phyloP scores from a whole-genome alignment of 1,284 basidiomycete genomes.

The Fomitopsis schrenkii region DNA sequence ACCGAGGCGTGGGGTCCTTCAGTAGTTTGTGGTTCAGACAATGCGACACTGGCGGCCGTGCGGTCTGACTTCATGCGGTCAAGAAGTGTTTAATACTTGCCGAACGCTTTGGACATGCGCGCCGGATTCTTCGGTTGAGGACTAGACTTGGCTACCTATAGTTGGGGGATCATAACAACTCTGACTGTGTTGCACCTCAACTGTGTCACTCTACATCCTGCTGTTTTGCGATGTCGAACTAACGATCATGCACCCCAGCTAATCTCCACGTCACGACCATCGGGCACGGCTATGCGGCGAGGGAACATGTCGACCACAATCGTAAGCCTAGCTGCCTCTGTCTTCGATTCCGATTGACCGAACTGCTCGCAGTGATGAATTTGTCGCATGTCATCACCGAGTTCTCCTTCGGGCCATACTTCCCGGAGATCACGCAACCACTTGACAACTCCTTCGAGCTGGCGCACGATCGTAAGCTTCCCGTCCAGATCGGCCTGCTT shows the following conservation, averaged over 20 bases:
- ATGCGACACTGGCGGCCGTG: no score
- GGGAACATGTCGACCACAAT: conserved; percentile 83
- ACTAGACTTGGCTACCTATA: no score
- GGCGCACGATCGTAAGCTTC: conserved; percentile 69
- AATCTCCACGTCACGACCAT: conserved; percentile 89
- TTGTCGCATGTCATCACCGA: conserved; percentile 94
- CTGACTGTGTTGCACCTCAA: no score
- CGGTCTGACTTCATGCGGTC: no score
- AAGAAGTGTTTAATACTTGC: no score
- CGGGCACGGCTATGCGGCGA: conserved; percentile 90
- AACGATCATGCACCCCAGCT: conserved; percentile 36
- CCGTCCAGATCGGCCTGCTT: conserved; percentile 11
- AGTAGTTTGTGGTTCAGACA: no score
- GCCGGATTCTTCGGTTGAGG: no score
- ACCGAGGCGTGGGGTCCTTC: no score
- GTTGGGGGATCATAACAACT: no score
- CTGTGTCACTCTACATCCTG: not conserved
- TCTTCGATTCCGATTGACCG: not conserved
- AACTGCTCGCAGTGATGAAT: conserved; percentile 78
- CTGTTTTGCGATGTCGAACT: not conserved
- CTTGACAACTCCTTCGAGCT: conserved; percentile 89
- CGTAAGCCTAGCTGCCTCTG: conserved; percentile 41
- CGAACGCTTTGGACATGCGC: no score
- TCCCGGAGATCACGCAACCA: conserved; percentile 94
- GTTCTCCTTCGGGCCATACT: conserved; percentile 95